phyloP scores from a whole-genome alignment of 768 basidiomycete genomes.

The Boletus rubescentipes region DNA sequence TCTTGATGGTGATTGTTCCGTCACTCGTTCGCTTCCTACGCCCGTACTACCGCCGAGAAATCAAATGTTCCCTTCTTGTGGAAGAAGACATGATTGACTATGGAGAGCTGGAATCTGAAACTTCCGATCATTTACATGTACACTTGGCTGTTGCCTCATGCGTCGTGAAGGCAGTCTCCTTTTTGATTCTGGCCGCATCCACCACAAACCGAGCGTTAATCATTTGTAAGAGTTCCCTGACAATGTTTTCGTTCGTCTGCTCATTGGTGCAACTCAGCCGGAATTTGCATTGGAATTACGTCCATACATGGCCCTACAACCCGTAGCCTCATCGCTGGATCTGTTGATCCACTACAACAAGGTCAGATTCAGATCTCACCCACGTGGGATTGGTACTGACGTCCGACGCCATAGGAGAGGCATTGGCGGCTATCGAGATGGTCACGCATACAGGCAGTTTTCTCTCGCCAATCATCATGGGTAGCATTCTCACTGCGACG shows the following conservation, averaged over 20 bases:
- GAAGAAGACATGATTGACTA: background rate
- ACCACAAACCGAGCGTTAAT: slow-evolving; percentile 3
- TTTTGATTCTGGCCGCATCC: slow-evolving; percentile 11
- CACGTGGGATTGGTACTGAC: background rate
- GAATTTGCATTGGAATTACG: slow-evolving; percentile 15
- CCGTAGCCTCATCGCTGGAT: slow-evolving; percentile 25
- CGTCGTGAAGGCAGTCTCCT: slow-evolving; percentile 10
- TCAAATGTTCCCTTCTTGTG: background rate
- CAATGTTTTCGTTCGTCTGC: background rate
- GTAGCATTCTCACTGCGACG: slow-evolving; percentile 26
- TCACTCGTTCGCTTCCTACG: slow-evolving; percentile 24
- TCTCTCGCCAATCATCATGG: slow-evolving; percentile 33
- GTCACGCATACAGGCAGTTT: slow-evolving; percentile 18
- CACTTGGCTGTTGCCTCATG: slow-evolving; percentile 26
- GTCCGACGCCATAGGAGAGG: slow-evolving; percentile 18
- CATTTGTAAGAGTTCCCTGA: slow-evolving; percentile 10
- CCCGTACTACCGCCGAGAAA: slow-evolving; percentile 22
- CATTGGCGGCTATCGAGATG: slow-evolving; percentile 30
- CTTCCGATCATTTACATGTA: slow-evolving; percentile 29
- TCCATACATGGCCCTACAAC: slow-evolving; percentile 18
- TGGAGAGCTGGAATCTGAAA: background rate
- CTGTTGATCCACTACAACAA: slow-evolving; percentile 28
- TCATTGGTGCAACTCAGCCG: slow-evolving; percentile 13
- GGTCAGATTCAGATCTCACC: slow-evolving; percentile 9
- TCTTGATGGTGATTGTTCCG: slow-evolving; percentile 23